Conservation (phyloP, 73 alveolate genomes). For the Paramecium octaurelia region DNA sequence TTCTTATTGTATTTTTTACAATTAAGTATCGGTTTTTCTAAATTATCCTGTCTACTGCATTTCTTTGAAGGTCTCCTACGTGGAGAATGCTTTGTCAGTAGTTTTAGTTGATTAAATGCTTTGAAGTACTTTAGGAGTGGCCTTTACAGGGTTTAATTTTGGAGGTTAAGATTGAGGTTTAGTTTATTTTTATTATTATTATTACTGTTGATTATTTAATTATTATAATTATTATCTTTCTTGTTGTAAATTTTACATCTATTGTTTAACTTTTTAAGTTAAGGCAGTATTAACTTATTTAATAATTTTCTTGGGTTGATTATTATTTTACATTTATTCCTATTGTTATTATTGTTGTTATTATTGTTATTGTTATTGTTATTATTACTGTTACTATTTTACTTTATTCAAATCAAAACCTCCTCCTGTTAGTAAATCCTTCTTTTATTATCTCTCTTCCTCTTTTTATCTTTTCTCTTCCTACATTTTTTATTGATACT, state of each 20-base stretch:
- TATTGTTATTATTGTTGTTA: not conserved
- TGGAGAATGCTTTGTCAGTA: not conserved
- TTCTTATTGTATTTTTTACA: not conserved
- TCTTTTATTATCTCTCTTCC: conserved; percentile 12
- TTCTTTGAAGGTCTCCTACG: not conserved
- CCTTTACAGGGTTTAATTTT: not conserved
- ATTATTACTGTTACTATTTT: not conserved
- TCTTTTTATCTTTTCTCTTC: not conserved
- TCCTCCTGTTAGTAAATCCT: conserved; percentile 13
- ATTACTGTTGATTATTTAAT: not conserved
- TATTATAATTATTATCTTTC: not conserved
- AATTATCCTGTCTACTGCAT: not conserved
- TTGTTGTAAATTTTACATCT: not conserved
- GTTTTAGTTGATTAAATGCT: not conserved
- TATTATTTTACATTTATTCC: not conserved
- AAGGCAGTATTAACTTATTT: not conserved
- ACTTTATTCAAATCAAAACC: conserved; percentile 22
- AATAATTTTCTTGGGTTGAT: not conserved
- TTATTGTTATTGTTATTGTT: not conserved
- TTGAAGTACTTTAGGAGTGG: not conserved
- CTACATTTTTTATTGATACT: not conserved
- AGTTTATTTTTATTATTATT: not conserved
- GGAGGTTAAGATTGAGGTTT: not conserved
- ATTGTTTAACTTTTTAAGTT: not conserved
- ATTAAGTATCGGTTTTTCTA: not conserved